These are phyloP conservation scores for Albatrellus ellisii DNA, from an alignment of 768 basidiomycete species.

Conservation along the genomic window DNA sequence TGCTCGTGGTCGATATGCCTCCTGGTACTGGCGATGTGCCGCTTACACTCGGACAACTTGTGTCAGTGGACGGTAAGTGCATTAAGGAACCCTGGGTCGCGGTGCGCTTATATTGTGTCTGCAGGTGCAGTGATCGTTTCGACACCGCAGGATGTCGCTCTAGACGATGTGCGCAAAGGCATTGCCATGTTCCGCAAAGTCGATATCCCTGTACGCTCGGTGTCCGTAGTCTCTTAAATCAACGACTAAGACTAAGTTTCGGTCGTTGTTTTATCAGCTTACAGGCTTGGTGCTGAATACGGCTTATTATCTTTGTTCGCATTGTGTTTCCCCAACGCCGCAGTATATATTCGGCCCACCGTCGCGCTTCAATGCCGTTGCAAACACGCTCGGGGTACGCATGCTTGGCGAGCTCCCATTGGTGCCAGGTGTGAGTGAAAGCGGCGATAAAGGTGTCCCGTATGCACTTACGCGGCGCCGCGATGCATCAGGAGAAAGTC, in stretches of 20 bases:
- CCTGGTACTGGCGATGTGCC: conserved; percentile 97
- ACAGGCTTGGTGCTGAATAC: conserved; percentile 82
- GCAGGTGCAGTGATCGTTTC: conserved; percentile 88
- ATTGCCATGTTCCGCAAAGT: conserved; percentile 89
- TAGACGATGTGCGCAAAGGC: conserved; percentile 86
- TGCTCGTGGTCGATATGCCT: conserved; percentile 90
- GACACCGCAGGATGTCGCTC: conserved; percentile 89
- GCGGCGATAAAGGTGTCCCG: conserved; percentile 59
- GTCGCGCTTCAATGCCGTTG: conserved; percentile 44
- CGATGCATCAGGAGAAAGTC: too few species aligned
- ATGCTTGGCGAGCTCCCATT: conserved; percentile 77
- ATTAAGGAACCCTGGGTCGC: neutral
- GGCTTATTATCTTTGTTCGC: conserved; percentile 68
- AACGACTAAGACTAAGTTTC: neutral
- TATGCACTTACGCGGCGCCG: conserved; percentile 22
- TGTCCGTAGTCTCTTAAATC: neutral
- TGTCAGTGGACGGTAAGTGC: conserved; percentile 62
- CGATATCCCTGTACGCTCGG: conserved; percentile 57
- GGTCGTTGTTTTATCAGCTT: conserved; percentile 36
- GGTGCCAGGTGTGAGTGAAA: conserved; percentile 55
- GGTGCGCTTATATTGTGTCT: neutral
- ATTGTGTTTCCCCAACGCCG: conserved; percentile 46
- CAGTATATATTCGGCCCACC: conserved; percentile 66
- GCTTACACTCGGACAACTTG: conserved; percentile 80
- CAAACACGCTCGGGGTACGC: conserved; percentile 40